These are phyloP conservation scores for Mycena latifolia DNA, from an alignment of 768 basidiomycete genomes.

Conservation along the genomic window DNA sequence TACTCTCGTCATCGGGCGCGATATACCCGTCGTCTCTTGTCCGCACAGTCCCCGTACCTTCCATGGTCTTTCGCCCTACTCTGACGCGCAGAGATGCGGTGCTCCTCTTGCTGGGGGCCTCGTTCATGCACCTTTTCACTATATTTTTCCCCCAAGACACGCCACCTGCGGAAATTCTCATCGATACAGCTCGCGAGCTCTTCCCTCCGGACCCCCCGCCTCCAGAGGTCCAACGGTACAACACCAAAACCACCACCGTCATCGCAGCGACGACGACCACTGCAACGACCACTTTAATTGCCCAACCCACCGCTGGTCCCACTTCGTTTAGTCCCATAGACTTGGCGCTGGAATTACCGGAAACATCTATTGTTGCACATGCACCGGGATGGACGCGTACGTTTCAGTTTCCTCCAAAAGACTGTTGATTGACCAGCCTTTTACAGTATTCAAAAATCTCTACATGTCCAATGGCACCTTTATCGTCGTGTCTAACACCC, in stretches of 20 bases:
- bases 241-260: conserved; percentile 26
- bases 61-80: conserved; percentile 55
- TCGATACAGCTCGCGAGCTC: conserved; percentile 16
- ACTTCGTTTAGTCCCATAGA: conserved; percentile 17
- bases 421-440: neutral
- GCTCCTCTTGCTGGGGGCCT: conserved; percentile 69
- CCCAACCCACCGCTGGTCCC: conserved; percentile 15
- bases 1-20: no score
- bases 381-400: conserved; percentile 36
- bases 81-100: conserved; percentile 69
- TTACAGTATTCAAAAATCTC: conserved; percentile 63
- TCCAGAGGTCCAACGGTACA: conserved; percentile 17
- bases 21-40: conserved; percentile 4
- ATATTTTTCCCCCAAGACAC: conserved; percentile 46
- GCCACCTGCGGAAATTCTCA: conserved; percentile 20
- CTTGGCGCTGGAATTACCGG: conserved; percentile 24
- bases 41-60: conserved; percentile 5
- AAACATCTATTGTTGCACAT: conserved; percentile 25
- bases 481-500: conserved; percentile 67
- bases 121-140: conserved; percentile 66
- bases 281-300: neutral
- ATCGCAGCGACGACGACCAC: conserved; percentile 7
- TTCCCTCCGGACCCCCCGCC: conserved; percentile 31
- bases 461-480: conserved; percentile 88
- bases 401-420: neutral